These are phyloP conservation scores for Oryza rufipogon DNA, from an alignment of 176 grass and related monocot genomes.

Conservation along the genomic window DNA sequence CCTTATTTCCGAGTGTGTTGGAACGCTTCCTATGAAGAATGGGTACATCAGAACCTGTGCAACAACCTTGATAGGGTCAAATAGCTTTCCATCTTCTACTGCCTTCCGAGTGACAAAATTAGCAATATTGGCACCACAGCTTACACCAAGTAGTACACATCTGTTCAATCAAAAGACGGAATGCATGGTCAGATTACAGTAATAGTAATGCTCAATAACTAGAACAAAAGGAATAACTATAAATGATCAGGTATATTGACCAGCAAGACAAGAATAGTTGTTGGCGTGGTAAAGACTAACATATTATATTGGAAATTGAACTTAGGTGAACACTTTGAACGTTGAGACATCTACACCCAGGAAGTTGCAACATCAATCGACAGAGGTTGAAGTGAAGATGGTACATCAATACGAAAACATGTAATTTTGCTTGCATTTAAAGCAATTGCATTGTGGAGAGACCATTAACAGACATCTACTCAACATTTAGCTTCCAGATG, in stretches of 20 bases:
- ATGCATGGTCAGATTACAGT: slow-evolving; percentile 1
- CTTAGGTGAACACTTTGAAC: neutral
- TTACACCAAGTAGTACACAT: slow-evolving; percentile 90
- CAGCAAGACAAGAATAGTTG: neutral
- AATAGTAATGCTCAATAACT: neutral
- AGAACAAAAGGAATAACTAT: neutral
- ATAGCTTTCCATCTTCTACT: slow-evolving; percentile 61
- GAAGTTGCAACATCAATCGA: slow-evolving; percentile 13
- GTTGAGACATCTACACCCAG: slow-evolving; percentile 4
- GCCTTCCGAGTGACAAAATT: slow-evolving; percentile 80
- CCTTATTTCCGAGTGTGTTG: slow-evolving; percentile 91
- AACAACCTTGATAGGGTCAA: slow-evolving; percentile 78
- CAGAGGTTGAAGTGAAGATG: slow-evolving; percentile 18
- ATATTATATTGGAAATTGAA: neutral
- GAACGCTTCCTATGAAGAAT: slow-evolving; percentile 79
- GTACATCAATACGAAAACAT: slow-evolving; percentile 20
- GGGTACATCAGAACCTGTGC: slow-evolving; percentile 98
- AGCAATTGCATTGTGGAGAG: neutral
- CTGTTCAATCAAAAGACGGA: slow-evolving; percentile 47
- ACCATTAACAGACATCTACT: slow-evolving; percentile 14
- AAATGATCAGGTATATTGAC: neutral
- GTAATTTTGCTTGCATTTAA: slow-evolving; percentile 7
- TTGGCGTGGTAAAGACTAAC: neutral
- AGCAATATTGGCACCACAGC: slow-evolving; percentile 88
- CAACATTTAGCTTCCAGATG: neutral